These are phyloP conservation scores for Claviceps spartinae DNA, from an alignment of 2,329 filamentous ascomycete genomes.

Conservation along the genomic window DNA sequence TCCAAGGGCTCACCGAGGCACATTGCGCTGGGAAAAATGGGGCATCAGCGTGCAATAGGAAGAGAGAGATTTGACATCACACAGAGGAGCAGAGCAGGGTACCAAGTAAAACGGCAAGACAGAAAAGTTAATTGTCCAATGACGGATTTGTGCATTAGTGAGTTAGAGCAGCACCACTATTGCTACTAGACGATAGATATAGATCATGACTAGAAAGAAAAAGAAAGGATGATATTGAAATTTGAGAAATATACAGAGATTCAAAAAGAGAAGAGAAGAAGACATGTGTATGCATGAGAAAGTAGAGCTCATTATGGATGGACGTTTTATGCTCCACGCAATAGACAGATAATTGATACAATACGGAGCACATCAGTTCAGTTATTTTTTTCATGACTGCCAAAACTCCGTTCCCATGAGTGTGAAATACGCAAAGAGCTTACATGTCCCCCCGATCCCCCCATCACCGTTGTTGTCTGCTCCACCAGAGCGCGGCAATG, in stretches of 20 bases:
- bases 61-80: no score
- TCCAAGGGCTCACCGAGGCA: no score
- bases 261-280: neutral
- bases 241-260: neutral
- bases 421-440: conserved; percentile 4
- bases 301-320: neutral
- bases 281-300: neutral
- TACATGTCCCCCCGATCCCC: neutral
- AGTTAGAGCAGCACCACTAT: no score
- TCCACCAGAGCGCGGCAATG: conserved; percentile 25
- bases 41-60: no score
- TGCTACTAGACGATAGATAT: no score
- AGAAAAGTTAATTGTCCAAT: no score
- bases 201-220: neutral
- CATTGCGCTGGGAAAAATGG: no score
- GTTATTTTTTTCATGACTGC: neutral
- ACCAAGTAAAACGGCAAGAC: no score
- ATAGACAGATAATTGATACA: neutral
- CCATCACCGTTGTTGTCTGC: conserved; percentile 13
- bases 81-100: no score
- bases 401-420: conserved; percentile 2
- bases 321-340: neutral
- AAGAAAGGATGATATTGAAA: neutral
- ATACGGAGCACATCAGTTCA: no score
- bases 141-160: no score